Percentiles rank a stretch among this genome's conserved stretches.
These are phyloP conservation scores for Monosporascus ibericus DNA, from an alignment of 2,329 filamentous ascomycete genomes.

Conservation along the genomic window DNA sequence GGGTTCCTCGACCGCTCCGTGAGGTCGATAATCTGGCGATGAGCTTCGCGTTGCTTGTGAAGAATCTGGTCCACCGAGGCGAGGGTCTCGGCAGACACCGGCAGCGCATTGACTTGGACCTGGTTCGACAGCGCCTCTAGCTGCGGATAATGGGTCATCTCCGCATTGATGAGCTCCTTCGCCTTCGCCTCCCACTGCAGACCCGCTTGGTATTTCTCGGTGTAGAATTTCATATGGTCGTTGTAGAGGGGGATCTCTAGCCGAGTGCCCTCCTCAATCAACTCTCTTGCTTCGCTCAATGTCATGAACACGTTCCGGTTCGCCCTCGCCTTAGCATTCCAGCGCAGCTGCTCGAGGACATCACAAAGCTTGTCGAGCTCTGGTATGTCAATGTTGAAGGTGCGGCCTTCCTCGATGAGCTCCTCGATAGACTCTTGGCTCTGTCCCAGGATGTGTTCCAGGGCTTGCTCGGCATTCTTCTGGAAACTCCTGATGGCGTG, in stretches of 20 bases:
- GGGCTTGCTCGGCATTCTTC: constrained; percentile 62
- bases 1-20: constrained; percentile 70
- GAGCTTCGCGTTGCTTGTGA: constrained; percentile 91
- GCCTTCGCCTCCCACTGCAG: constrained; percentile 90
- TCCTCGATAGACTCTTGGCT: constrained; percentile 77
- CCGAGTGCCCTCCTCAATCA: constrained; percentile 72
- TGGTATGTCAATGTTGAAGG: constrained; percentile 85
- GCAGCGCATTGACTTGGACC: constrained; percentile 62
- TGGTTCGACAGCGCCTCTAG: constrained; percentile 86
- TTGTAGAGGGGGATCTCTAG: constrained; percentile 76
- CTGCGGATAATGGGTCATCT: constrained; percentile 88
- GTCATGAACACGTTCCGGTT: constrained; percentile 61
- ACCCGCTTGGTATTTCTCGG: constrained; percentile 69
- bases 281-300: constrained; percentile 69
- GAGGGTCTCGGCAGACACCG: constrained; percentile 76
- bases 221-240: constrained; percentile 69
- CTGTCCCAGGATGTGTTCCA: constrained; percentile 59
- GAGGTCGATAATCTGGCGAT: constrained; percentile 77
- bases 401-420: constrained; percentile 80
- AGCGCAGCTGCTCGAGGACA: constrained; percentile 78
- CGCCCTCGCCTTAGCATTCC: constrained; percentile 72
- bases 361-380: constrained; percentile 79
- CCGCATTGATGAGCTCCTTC: constrained; percentile 85
- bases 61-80: constrained; percentile 83
- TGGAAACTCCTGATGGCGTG: constrained; percentile 82